Conservation (phyloP, 768 basidiomycete genomes). For the Calocera viscosa region DNA sequence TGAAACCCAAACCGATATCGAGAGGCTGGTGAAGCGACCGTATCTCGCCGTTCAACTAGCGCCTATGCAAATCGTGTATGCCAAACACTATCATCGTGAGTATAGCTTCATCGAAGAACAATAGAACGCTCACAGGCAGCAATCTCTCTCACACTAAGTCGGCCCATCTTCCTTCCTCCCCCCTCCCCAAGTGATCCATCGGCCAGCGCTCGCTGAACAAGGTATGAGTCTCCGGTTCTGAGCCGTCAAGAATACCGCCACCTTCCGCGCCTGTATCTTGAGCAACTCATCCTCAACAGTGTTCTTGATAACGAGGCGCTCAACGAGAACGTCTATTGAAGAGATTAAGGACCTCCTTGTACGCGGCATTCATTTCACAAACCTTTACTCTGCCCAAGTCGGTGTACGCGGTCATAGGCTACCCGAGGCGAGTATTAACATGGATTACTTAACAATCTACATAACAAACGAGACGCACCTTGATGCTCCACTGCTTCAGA, state of each 20-base stretch:
- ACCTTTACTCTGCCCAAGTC: slow-evolving; percentile 25
- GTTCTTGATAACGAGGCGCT: slow-evolving; percentile 27
- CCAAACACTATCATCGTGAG: neutral
- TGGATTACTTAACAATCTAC: neutral
- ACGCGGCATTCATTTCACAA: neutral
- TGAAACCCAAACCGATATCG: neutral
- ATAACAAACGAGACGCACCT: slow-evolving; percentile 4
- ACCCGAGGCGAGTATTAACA: slow-evolving; percentile 12
- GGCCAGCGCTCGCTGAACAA: slow-evolving; percentile 20
- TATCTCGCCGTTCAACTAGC: neutral
- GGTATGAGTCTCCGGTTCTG: slow-evolving; percentile 16
- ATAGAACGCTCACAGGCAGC: neutral
- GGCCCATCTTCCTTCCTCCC: neutral
- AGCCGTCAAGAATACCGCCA: neutral
- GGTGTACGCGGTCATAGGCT: slow-evolving; percentile 30
- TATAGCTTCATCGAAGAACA: neutral
- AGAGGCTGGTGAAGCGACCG: neutral
- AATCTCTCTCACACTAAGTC: neutral
- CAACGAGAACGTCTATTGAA: slow-evolving; percentile 22
- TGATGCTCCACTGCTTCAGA: slow-evolving; percentile 25
- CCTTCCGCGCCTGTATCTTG: slow-evolving; percentile 21
- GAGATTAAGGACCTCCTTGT: neutral
- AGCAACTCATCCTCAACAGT: slow-evolving; percentile 30
- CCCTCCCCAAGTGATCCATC: slow-evolving; percentile 24
- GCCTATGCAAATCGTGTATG: neutral